Conservation (phyloP, 805 yeast genomes). For the Wickerhamomyces rabaulensis region DNA sequence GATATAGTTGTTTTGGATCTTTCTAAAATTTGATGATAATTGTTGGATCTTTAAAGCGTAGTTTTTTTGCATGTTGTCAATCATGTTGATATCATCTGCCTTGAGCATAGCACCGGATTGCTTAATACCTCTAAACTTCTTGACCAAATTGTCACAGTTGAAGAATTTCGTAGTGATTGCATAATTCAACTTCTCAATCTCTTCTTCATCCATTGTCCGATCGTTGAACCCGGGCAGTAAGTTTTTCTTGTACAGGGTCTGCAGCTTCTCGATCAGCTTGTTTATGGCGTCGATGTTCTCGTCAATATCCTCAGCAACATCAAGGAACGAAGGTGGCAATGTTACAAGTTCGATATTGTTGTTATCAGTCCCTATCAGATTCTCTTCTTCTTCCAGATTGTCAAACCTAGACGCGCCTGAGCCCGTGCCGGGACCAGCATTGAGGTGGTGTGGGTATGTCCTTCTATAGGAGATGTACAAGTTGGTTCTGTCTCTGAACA, state of each 20-base stretch:
- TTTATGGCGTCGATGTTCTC: slow-evolving; percentile 49
- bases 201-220: slow-evolving; percentile 65
- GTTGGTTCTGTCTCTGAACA: slow-evolving; percentile 96
- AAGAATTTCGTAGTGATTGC: slow-evolving; percentile 74
- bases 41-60: slow-evolving; percentile 84
- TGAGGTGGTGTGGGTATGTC: slow-evolving; percentile 69
- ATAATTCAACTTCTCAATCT: slow-evolving; percentile 74
- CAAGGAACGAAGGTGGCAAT: slow-evolving; percentile 76
- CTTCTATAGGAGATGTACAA: slow-evolving; percentile 82
- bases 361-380: slow-evolving; percentile 26
- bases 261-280: slow-evolving; percentile 51
- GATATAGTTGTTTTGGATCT: slow-evolving; percentile 84
- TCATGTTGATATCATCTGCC: slow-evolving; percentile 52
- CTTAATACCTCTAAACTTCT: slow-evolving; percentile 49
- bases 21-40: slow-evolving; percentile 70
- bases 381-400: slow-evolving; percentile 27
- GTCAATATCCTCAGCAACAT: slow-evolving; percentile 68
- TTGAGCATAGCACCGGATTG: slow-evolving; percentile 23
- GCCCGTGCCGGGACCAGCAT: slow-evolving; percentile 17
- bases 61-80: slow-evolving; percentile 75
- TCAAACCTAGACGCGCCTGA: slow-evolving; percentile 20
- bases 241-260: slow-evolving; percentile 70
- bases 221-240: slow-evolving; percentile 86
- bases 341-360: slow-evolving; percentile 51
- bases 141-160: slow-evolving; percentile 69